Conservation (phyloP, 495 filamentous ascomycete species). For the Aspergillus avenaceus region DNA sequence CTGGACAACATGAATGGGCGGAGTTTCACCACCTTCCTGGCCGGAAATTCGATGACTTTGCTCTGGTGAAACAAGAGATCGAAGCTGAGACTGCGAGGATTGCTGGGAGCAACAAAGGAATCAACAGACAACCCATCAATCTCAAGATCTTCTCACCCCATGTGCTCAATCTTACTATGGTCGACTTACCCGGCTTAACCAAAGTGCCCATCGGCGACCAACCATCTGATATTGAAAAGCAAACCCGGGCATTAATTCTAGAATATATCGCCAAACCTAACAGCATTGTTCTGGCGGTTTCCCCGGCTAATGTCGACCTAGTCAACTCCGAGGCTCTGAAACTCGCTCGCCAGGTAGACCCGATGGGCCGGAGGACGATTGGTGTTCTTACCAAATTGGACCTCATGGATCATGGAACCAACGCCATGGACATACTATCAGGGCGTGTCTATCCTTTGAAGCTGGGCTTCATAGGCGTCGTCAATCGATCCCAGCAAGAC, state of each 20-base stretch:
- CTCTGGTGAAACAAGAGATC: constrained; percentile 90
- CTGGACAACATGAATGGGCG: constrained; percentile 81
- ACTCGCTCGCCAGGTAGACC: constrained; percentile 93
- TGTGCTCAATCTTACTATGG: constrained; percentile 92
- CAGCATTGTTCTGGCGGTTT: constrained; percentile 95
- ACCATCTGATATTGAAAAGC: constrained; percentile 97
- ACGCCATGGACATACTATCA: constrained; percentile 93
- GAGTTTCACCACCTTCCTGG: constrained; percentile 95
- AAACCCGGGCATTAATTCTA: constrained; percentile 92
- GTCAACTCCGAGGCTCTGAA: constrained; percentile 99
- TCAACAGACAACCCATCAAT: constrained; percentile 96
- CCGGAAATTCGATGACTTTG: constrained; percentile 87
- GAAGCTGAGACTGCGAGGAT: constrained; percentile 94
- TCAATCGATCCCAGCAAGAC: constrained; percentile 97
- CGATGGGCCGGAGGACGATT: constrained; percentile 90
- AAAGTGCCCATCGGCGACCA: constrained; percentile 99
- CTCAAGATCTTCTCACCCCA: constrained; percentile 98
- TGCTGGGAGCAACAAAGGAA: constrained; percentile 96
- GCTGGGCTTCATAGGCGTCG: constrained; percentile 95
- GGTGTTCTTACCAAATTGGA: constrained; percentile 97
- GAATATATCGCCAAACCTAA: constrained; percentile 99
- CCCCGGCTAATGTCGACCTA: constrained; percentile 95
- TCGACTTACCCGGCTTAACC: constrained; percentile 92
- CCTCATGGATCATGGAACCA: constrained; percentile 98
- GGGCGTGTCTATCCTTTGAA: constrained; percentile 96